Percentiles rank a stretch among this genome's conserved stretches.
phyloP scores from a whole-genome alignment of 192 early-diverging fungal species.

The Pecoramyces ruminantium region DNA sequence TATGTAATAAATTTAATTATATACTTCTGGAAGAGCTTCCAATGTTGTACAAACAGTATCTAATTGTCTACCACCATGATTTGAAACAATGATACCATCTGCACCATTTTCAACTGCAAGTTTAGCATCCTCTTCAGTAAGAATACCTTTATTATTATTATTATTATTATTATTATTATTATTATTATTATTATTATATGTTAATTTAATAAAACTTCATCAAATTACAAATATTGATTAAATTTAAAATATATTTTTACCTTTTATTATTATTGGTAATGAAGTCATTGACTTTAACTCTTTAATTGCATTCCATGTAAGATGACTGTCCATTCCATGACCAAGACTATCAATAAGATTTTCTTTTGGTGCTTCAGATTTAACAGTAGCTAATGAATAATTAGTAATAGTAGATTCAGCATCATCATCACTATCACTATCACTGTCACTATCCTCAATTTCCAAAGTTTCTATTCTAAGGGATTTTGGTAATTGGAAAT shows the following conservation, averaged over 20 bases:
- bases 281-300: background rate
- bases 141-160: constrained; percentile 54
- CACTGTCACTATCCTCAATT: background rate
- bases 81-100: constrained; percentile 76
- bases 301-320: background rate
- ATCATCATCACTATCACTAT: background rate
- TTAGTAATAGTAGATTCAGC: background rate
- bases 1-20: no score
- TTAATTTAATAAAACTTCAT: no score
- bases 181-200: no score
- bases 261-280: background rate
- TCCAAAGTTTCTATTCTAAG: background rate
- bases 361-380: background rate
- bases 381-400: background rate
- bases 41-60: constrained; percentile 63
- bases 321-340: background rate
- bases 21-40: constrained; percentile 81
- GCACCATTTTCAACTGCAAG: constrained; percentile 61
- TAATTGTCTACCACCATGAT: constrained; percentile 93
- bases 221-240: no score
- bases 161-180: no score
- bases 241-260: no score
- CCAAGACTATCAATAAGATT: background rate
- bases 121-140: constrained; percentile 77
- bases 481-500: background rate